phyloP scores from a whole-genome alignment of 2,329 filamentous ascomycete species.

The Alternaria brassicicola region DNA sequence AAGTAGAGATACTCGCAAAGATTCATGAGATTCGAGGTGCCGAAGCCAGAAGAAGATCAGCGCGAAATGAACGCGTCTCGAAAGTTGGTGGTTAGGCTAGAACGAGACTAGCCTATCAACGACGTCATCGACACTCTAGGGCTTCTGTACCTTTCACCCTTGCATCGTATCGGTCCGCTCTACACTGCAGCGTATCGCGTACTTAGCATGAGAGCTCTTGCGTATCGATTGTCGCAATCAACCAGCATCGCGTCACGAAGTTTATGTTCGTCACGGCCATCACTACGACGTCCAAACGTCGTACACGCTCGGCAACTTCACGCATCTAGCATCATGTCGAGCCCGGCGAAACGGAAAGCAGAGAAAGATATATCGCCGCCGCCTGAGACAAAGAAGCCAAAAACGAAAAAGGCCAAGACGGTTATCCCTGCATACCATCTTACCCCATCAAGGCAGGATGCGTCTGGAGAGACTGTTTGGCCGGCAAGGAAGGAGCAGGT shows the following conservation, averaged over 20 bases:
- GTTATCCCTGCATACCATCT: slow-evolving; percentile 42
- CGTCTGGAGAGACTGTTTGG: slow-evolving; percentile 61
- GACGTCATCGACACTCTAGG: slow-evolving; percentile 9
- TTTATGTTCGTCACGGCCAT: not conserved
- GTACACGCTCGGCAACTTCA: slow-evolving; percentile 13
- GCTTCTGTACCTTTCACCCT: not conserved
- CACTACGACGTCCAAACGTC: not conserved
- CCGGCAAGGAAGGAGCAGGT: slow-evolving; percentile 65
- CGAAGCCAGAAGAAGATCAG: too few species aligned
- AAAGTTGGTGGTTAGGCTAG: not conserved
- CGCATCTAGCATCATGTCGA: slow-evolving; percentile 24
- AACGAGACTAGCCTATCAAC: slow-evolving; percentile 3
- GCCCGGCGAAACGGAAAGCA: slow-evolving; percentile 41
- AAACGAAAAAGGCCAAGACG: slow-evolving; percentile 30
- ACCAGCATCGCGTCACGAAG: not conserved
- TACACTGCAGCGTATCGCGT: not conserved
- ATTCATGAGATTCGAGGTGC: too few species aligned
- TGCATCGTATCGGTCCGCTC: not conserved
- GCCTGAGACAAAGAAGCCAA: slow-evolving; percentile 35
- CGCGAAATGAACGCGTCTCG: not conserved
- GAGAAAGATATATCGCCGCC: slow-evolving; percentile 18
- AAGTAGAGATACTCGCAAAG: too few species aligned
- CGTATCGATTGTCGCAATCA: not conserved
- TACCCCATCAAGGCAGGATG: slow-evolving; percentile 33
- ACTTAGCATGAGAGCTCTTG: slow-evolving; percentile 1